Evolutionary conservation across 192 early-diverging fungal species (phyloP).

Genomic region (Irineochytrium annulatum): DNA sequence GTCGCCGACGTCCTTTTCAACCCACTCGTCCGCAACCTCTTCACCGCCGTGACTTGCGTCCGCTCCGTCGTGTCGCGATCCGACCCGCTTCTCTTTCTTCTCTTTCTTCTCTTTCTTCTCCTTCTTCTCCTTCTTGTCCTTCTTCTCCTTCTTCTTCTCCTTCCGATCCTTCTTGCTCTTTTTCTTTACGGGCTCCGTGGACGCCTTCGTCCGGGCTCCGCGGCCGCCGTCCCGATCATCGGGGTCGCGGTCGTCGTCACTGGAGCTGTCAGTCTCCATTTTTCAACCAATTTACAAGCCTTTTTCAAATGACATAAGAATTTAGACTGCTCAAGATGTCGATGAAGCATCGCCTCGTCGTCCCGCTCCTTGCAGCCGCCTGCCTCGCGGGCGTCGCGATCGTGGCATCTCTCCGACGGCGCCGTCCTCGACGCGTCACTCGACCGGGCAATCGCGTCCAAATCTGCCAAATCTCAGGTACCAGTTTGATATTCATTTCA

Average conservation of each 20-base stretch:
- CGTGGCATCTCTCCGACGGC: too few species aligned
- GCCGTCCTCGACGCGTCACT: too few species aligned
- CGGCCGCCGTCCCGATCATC: not conserved
- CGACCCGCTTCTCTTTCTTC: not conserved
- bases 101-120: constrained; percentile 29
- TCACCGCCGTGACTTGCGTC: constrained; percentile 7
- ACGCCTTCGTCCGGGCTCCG: not conserved
- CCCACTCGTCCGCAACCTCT: constrained; percentile 26
- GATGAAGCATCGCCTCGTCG: too few species aligned
- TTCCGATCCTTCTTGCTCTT: not conserved
- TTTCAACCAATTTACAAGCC: too few species aligned
- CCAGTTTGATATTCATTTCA: too few species aligned
- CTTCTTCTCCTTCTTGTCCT: constrained; percentile 31
- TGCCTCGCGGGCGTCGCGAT: too few species aligned
- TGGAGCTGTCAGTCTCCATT: too few species aligned
- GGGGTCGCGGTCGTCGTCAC: not conserved
- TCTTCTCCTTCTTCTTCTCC: constrained; percentile 13
- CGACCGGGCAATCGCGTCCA: too few species aligned
- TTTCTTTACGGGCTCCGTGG: not conserved
- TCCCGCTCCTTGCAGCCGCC: too few species aligned
- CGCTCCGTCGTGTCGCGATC: not conserved
- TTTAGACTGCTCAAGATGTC: too few species aligned
- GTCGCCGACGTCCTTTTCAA: constrained; percentile 14
- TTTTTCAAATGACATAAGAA: too few species aligned
- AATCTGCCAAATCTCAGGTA: too few species aligned